phyloP scores from a whole-genome alignment of 192 early-diverging fungal species.

The Spizellomyces sp. region DNA sequence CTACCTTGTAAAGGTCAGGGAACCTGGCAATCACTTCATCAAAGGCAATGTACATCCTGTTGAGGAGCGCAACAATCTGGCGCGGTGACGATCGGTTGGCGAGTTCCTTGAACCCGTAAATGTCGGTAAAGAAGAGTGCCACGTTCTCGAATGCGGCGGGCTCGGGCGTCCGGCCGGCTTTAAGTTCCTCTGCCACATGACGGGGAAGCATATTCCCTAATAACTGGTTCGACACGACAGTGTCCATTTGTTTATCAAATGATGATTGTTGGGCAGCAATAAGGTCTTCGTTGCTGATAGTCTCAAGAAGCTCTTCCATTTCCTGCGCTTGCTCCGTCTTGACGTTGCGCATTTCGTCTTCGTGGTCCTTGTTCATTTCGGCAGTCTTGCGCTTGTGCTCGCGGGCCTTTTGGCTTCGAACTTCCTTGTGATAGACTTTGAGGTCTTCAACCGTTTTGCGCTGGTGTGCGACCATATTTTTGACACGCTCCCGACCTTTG shows the following conservation, averaged over 20 bases:
- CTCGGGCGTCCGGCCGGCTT: constrained; percentile 28
- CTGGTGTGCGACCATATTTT: constrained; percentile 15
- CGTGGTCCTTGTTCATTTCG: constrained; percentile 28
- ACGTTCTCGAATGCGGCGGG: constrained; percentile 38
- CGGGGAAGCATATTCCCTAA: constrained; percentile 43
- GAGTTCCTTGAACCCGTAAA: constrained; percentile 47
- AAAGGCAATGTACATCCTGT: constrained; percentile 40
- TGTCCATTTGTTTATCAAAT: constrained; percentile 37
- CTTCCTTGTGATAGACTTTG: constrained; percentile 13
- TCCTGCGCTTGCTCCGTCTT: constrained; percentile 40
- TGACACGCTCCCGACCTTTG: constrained; percentile 29
- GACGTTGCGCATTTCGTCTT: constrained; percentile 28
- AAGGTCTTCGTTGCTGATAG: constrained; percentile 26
- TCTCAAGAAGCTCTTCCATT: constrained; percentile 33
- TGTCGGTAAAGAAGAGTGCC: constrained; percentile 44
- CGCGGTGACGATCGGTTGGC: constrained; percentile 26
- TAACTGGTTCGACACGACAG: constrained; percentile 33
- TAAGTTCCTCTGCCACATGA: constrained; percentile 30
- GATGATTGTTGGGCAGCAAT: constrained; percentile 18
- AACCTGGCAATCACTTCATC: constrained; percentile 38
- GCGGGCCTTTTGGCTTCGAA: constrained; percentile 27
- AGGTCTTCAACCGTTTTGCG: constrained; percentile 28
- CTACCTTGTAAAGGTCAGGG: constrained; percentile 51
- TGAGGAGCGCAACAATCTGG: constrained; percentile 42
- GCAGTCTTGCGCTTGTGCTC: constrained; percentile 35